Base-by-base conservation (phyloP, 768 basidiomycete species). In the Leccinum truebloodii region DNA sequence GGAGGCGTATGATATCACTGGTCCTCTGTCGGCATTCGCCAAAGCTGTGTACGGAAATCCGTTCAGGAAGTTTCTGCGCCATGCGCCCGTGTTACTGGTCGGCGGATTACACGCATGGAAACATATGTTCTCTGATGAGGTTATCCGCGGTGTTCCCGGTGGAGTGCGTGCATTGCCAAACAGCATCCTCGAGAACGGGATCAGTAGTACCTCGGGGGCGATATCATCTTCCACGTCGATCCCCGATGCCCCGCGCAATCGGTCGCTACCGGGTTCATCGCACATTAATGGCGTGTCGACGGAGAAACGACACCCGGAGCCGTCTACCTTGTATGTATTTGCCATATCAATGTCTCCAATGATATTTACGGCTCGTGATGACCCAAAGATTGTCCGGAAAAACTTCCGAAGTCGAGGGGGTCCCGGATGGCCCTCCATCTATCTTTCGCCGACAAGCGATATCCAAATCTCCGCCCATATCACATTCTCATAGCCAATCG, bases 21-120 rank as follows among this genome's bases (percentile, higher is more conserved):
- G 85, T 0, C 83, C 87, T 0, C 71, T 90, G n/a, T 79, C 83
- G 2, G 70, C 79, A 20, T 81, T 95, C 24, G 79, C 87, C 57
- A 79, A 83, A 10, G 82, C 87, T 3, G 90, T 97, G 48, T 88
- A 83, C 72, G 89, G 89, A 66, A 79, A 78, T 26, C 88, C 88
- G 14, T 92, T 91, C 69, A 76, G 83, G 67, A 90, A 88, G 70
- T 78, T 87, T 59, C 75, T 93, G 20, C 86, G 85, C 64, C 79
- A 90, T 49, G 83, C 85, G 65, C 95, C 96, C 1, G 85, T 94
- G 73, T 75, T 97, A 63, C 83, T 98, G 26, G 79, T 88, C 5
- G 96, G 95, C 3, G 96, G 96, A 1, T 77, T 93, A 52, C 82
- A 87, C 52, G 91, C 87, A 3, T 98, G 95, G 94, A 85, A 82